Base-by-base conservation (phyloP, 371 early-diverging fungal species). In the Rhizomucor miehei region DNA sequence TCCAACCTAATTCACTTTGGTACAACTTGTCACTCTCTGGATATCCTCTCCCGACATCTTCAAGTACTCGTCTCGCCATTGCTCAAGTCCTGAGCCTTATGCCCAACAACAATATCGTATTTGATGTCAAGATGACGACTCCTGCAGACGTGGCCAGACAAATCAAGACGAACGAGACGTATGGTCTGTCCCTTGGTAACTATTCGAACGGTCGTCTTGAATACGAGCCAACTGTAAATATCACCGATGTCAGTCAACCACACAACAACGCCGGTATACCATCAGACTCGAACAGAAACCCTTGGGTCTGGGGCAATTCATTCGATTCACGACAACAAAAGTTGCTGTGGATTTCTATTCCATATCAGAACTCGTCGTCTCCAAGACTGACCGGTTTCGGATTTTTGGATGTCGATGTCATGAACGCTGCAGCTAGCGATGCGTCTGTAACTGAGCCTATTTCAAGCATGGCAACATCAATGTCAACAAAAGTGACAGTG, bases 71-170 rank as follows among this genome's bases (percentile, higher is more conserved):
- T 16, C 37, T 71, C 1, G 69, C 66, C 3, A 29, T 77, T 46
- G 59, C 52, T 23, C 71, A 72, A 35, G 36, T 69, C 6, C 37
- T 67, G 0, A 65, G 67, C 1, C 29, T 29, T 29, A 53, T 60
- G 1, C 19, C 38, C 2, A 12, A 25, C 0, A 39, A 56, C 35
- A 48, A 41, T 1, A 44, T 56, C 0, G 29, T 63, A 12, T 13
- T 53, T 0, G 78, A 78, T 57, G 65, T 78, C n/a, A 74, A 75
- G n/a, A 60, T 48, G 13, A 72, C 75, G 1, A 74, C 75, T 11
- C 71, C 78, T 12, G 46, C 65, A 0, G 57, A 58, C 52, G 58
- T 59, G 2, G 73, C 75, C 19, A 57, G 62, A 14, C 57, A 58
- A 34, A 78, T 78, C 58, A 72, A 71, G 57, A 67, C 73, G 6